Evolutionary conservation across 2,329 filamentous ascomycete species (phyloP).

Genomic region (Talaromyces sp.): DNA sequence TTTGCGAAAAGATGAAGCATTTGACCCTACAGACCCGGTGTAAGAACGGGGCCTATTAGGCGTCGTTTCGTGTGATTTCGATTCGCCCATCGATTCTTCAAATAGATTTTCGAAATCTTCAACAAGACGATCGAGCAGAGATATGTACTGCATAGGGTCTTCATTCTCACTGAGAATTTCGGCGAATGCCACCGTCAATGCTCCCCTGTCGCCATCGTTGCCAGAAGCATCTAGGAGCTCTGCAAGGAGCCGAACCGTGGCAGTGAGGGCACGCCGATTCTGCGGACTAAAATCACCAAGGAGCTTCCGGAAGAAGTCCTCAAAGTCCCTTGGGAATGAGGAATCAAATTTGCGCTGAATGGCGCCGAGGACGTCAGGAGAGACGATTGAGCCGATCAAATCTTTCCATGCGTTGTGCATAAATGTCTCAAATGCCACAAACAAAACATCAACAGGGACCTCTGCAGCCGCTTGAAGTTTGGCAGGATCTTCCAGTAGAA

Average conservation of each 20-base stretch:
- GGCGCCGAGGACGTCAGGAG: conserved; percentile 65
- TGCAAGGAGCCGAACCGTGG: conserved; percentile 78
- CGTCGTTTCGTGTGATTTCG: conserved; percentile 50
- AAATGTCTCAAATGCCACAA: conserved; percentile 92
- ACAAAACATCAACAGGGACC: conserved; percentile 75
- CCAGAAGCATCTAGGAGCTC: conserved; percentile 85
- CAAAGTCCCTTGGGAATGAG: conserved; percentile 47
- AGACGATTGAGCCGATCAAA: conserved; percentile 80
- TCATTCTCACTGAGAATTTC: conserved; percentile 78
- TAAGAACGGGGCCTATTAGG: conserved; percentile 58
- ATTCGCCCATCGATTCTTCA: conserved; percentile 56
- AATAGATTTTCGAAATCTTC: conserved; percentile 90
- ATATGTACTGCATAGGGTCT: conserved; percentile 78
- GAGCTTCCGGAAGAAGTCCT: conserved; percentile 55
- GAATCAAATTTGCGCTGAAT: conserved; percentile 58
- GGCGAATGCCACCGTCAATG: conserved; percentile 81
- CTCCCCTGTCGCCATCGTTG: conserved; percentile 86
- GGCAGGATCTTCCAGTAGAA: conserved; percentile 76
- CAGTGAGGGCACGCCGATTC: conserved; percentile 72
- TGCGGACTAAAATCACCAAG: conserved; percentile 55
- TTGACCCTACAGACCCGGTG: conserved; percentile 75
- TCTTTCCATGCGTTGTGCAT: conserved; percentile 82
- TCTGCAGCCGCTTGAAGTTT: conserved; percentile 74
- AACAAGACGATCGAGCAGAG: conserved; percentile 80
- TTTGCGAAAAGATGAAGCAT: conserved; percentile 77